A percentile compares a stretch with the other conserved stretches of the same genome.
These are phyloP conservation scores for Corymbia maculata DNA, from an alignment of 345 rosid species.

Conservation along the genomic window DNA sequence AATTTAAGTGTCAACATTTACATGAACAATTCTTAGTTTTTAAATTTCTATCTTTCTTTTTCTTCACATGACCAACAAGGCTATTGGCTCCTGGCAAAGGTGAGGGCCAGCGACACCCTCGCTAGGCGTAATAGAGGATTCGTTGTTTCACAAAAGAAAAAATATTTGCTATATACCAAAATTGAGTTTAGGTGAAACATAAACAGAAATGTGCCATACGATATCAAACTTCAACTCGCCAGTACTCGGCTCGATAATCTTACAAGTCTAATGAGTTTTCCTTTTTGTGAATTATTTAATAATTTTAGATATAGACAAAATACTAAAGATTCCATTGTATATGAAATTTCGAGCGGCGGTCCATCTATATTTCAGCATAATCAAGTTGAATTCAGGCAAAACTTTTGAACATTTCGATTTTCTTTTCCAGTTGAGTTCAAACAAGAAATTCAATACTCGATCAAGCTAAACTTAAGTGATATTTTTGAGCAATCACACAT, in stretches of 20 bases:
- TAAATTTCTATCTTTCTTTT: no score
- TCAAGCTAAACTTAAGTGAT: background rate
- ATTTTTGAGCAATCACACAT: background rate
- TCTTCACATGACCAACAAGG: background rate
- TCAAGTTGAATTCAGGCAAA: background rate
- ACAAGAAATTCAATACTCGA: background rate
- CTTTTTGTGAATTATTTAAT: no score
- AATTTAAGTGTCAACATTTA: fast-evolving
- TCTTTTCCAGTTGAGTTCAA: no score
- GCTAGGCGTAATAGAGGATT: fast-evolving
- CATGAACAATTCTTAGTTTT: no score
- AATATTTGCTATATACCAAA: no score
- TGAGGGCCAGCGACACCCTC: no score
- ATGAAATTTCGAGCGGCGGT: background rate
- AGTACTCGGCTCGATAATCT: fast-evolving
- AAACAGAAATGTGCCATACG: background rate
- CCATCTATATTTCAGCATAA: background rate
- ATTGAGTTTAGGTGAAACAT: background rate
- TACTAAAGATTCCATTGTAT: background rate
- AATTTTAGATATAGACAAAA: background rate
- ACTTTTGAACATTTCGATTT: no score
- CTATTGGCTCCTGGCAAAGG: fast-evolving
- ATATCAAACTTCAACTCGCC: fast-evolving
- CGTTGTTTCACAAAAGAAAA: fast-evolving
- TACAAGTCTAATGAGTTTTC: background rate